Evolutionary conservation across 441 rosid genomes (phyloP), one percentile per base, ranked within the genome.

Genomic region (Brassica balearica): DNA sequence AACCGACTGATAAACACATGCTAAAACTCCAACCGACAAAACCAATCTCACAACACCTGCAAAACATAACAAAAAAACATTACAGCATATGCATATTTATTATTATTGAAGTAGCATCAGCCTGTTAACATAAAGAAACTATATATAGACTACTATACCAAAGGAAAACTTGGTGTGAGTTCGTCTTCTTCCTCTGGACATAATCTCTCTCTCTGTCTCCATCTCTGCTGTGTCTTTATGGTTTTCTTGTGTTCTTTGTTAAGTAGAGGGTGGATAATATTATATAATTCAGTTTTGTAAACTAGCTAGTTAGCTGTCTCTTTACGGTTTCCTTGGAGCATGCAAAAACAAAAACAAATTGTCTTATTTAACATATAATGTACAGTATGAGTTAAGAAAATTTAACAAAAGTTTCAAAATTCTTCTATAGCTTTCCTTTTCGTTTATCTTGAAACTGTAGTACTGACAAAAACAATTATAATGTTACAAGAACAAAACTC

Each of bases 401-500:
- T 11, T 11, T 43, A 11, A 43, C 48, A 41, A 10, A 41, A 41
- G 48, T 43, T 43, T 43, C 53, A 11, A 43, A 43, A 11, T 43
- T 11, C 53, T 3, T 43, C 53, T 43, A 11, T 43, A 11, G 14
- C 4, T 11, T 11, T 38, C 22, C 27, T 15, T 15, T 15, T 15
- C 17, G 17, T 15, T 15, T 38, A 77, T 64, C 59, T 11, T 65
- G 68, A 56, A 71, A 20, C n/a, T 58, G 15, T 65, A 22, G 43
- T 67, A 3, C 66, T 59, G 29, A 68, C 3, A 3, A 67, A 73
- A 23, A 78, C 38, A 68, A 23, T 73, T 78, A 38, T 22, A 62
- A 62, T 73, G 78, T 55, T 79, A 79, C 75, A 74, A 41, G 61
- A 29, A 60, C 78, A 74, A 61, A 60, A 61, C 51, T 73, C 81